A percentile compares a stretch with the other conserved stretches of the same genome.
Evolutionary conservation across 163 green algal genomes (phyloP).

Genomic region (Coccomyxa subellipsoidea): DNA sequence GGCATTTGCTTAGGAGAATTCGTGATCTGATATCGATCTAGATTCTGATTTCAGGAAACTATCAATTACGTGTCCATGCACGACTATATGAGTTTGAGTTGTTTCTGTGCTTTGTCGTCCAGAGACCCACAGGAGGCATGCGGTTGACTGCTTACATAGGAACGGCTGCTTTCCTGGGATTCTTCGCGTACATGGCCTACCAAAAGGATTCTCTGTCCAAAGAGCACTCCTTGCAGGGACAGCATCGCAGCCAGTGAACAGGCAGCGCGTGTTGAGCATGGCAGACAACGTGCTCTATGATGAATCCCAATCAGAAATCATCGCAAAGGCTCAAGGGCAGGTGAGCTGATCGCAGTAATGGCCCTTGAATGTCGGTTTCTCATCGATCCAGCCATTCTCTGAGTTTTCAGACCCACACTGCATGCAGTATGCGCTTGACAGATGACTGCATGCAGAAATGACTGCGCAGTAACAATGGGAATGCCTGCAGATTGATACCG

Average conservation of each 20-base stretch:
- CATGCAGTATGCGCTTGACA: too few relatives aligned
- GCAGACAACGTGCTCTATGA: neutral
- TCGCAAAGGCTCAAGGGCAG: neutral
- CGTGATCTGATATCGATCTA: too few relatives aligned
- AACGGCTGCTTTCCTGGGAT: constrained; percentile 2
- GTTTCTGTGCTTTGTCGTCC: neutral
- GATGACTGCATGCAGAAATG: too few relatives aligned
- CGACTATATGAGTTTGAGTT: too few relatives aligned
- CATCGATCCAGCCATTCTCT: too few relatives aligned
- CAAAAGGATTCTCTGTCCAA: neutral
- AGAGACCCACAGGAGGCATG: constrained; percentile 13
- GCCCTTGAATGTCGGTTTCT: too few relatives aligned
- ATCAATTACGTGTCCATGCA: too few relatives aligned
- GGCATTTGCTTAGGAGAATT: too few relatives aligned
- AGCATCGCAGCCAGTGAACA: neutral
- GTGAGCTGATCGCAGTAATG: neutral
- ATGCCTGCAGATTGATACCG: neutral
- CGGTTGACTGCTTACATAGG: constrained; percentile 4
- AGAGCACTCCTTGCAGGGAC: neutral
- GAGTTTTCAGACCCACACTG: too few relatives aligned
- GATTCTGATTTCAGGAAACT: too few relatives aligned
- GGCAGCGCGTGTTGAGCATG: neutral
- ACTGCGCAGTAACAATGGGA: too few relatives aligned
- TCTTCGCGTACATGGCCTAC: constrained; percentile 8
- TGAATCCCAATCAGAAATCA: neutral